A percentile compares a stretch with the other conserved stretches of the same genome.
phyloP scores from a whole-genome alignment of 441 rosid species.

The Raphanus hybrid region DNA sequence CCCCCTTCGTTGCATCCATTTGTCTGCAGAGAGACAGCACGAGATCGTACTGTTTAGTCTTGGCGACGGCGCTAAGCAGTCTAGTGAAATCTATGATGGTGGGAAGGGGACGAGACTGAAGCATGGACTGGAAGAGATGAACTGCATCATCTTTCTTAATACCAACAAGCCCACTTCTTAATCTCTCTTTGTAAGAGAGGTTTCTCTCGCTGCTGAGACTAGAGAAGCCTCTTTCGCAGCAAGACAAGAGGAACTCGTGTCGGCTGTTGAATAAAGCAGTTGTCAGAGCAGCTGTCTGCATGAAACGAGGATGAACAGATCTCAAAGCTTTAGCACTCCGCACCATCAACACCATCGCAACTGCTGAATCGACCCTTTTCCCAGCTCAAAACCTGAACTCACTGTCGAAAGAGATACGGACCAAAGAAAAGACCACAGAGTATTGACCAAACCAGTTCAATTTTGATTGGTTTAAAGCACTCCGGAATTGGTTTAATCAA shows the following conservation, averaged over 20 bases:
- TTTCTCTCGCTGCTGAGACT: neutral
- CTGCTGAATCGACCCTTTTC: too few species aligned
- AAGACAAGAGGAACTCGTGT: neutral
- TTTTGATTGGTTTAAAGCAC: neutral
- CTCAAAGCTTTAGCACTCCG: too few species aligned
- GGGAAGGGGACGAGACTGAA: neutral
- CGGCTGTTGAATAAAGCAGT: neutral
- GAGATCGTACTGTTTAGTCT: neutral
- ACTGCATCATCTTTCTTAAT: neutral
- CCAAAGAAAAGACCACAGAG: too few species aligned
- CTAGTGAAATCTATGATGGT: neutral
- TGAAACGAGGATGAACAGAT: too few species aligned
- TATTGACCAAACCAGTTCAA: too few species aligned
- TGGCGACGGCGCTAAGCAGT: neutral
- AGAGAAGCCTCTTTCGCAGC: neutral
- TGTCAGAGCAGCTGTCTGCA: too few species aligned
- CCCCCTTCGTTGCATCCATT: too few species aligned
- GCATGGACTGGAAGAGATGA: neutral
- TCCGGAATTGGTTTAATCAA: too few species aligned
- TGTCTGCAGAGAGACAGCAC: too few species aligned
- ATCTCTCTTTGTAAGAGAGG: neutral
- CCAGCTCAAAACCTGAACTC: too few species aligned
- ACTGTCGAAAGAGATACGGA: too few species aligned
- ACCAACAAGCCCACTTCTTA: neutral
- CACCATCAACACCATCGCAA: too few species aligned